Evolutionary conservation across 805 yeast species (phyloP).

Genomic region (Lipomyces kockii): DNA sequence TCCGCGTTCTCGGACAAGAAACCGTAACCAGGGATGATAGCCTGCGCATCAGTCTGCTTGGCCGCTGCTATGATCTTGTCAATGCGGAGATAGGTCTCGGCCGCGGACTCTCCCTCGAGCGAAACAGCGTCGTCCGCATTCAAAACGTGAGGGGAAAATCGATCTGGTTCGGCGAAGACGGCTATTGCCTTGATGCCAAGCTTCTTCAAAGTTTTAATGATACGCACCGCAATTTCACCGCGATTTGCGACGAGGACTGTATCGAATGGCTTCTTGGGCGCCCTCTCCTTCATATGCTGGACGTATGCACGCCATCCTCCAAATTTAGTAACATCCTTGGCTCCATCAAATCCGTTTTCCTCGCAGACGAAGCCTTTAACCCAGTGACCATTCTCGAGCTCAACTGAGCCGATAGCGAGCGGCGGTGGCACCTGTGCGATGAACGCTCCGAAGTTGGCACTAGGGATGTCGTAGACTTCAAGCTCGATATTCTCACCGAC

Average conservation of each 20-base stretch:
- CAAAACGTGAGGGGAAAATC: conserved; percentile 83
- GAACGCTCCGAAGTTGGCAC: conserved; percentile 77
- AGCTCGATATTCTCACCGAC: conserved; percentile 58
- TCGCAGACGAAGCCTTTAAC: conserved; percentile 95
- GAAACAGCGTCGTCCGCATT: conserved; percentile 83
- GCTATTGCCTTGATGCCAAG: conserved; percentile 80
- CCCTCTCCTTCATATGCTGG: conserved; percentile 59
- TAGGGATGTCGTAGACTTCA: conserved; percentile 85
- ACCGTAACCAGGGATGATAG: conserved; percentile 98
- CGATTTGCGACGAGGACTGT: conserved; percentile 90
- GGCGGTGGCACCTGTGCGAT: conserved; percentile 92
- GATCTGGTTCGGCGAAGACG: conserved; percentile 87
- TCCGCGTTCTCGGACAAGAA: conserved; percentile 96
- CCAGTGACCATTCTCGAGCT: conserved; percentile 77
- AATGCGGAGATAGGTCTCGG: conserved; percentile 84
- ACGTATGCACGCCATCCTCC: conserved; percentile 86
- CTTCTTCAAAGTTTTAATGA: conserved; percentile 83
- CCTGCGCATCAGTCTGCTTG: conserved; percentile 80
- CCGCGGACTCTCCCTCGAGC: conserved; percentile 79
- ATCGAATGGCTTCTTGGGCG: conserved; percentile 35
- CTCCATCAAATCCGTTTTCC: conserved; percentile 80
- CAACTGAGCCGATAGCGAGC: conserved; percentile 91
- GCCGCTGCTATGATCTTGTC: conserved; percentile 89
- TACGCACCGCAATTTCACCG: conserved; percentile 97
- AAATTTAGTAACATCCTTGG: conserved; percentile 77